Evolutionary conservation across 805 yeast genomes (phyloP).

Genomic region (Candida krabiensis): DNA sequence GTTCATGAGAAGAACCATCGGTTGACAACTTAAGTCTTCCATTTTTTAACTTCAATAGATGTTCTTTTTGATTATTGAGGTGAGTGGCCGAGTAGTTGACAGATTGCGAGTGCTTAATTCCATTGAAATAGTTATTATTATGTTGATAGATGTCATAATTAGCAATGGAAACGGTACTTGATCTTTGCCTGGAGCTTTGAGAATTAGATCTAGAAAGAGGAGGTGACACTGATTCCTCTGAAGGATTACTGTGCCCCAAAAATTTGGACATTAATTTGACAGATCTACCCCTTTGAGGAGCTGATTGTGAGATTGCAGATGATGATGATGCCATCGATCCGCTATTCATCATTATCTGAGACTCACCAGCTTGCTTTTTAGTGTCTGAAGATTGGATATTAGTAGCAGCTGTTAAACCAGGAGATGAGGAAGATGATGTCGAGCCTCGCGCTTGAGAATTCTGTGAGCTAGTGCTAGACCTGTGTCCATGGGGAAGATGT

Average conservation of each 20-base stretch:
- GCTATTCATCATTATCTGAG: constrained; percentile 6
- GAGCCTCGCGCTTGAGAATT: constrained; percentile 1
- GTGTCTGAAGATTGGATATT: background rate
- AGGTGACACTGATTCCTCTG: constrained; percentile 24
- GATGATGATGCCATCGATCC: constrained; percentile 13
- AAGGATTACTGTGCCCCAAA: constrained; percentile 16
- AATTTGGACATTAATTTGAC: constrained; percentile 22
- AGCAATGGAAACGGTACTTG: constrained; percentile 24
- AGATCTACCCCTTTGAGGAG: constrained; percentile 21
- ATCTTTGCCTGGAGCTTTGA: constrained; percentile 16
- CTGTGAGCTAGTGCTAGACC: background rate
- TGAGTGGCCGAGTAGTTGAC: constrained; percentile 24
- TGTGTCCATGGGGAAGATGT: background rate
- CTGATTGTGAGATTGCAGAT: constrained; percentile 13
- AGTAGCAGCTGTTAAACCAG: background rate
- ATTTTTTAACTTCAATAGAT: constrained; percentile 25
- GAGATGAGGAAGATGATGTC: constrained; percentile 5
- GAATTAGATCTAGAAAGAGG: constrained; percentile 23
- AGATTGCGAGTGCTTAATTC: constrained; percentile 29
- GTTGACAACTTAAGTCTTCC: constrained; percentile 31
- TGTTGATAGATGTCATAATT: constrained; percentile 17
- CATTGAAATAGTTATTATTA: constrained; percentile 8
- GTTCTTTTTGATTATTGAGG: constrained; percentile 23
- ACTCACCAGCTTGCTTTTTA: background rate
- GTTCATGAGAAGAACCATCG: constrained; percentile 35